Percentiles rank a stretch among this genome's conserved stretches.
Evolutionary conservation across 2,329 filamentous ascomycete genomes (phyloP).

Genomic region (Domatiomyces catenatus): DNA sequence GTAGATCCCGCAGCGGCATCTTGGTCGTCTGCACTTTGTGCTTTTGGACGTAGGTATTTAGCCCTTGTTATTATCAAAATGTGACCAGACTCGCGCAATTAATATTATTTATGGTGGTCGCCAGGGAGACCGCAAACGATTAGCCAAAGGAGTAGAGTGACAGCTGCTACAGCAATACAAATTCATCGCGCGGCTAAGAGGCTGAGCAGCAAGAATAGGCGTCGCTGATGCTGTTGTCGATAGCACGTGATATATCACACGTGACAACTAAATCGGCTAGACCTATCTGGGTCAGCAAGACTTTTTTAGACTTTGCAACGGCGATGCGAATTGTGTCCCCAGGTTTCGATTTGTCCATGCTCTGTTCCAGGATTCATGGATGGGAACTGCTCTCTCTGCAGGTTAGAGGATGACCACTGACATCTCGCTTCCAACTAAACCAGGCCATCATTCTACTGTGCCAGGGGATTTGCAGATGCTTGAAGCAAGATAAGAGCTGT

Average conservation of each 20-base stretch:
- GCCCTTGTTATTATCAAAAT: neutral
- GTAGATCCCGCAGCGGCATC: constrained; percentile 45
- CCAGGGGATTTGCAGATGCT: no score
- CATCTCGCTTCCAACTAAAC: no score
- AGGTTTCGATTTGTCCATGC: no score
- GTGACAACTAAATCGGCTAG: no score
- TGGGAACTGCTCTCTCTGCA: no score
- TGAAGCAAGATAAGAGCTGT: no score
- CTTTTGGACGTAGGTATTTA: neutral
- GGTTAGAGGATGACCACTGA: no score
- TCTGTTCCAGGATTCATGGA: no score
- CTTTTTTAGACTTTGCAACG: no score
- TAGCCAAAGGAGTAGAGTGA: neutral
- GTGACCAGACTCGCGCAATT: neutral
- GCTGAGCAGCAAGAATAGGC: neutral
- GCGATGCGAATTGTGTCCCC: no score
- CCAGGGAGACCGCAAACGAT: neutral
- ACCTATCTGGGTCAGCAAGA: no score
- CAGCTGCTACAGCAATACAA: neutral
- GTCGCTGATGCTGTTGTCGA: neutral
- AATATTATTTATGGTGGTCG: neutral
- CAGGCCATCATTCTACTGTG: no score
- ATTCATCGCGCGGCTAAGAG: neutral
- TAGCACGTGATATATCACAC: neutral
- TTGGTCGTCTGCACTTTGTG: neutral